Conservation (phyloP, 1,284 basidiomycete species). For the Malassezia japonica region DNA sequence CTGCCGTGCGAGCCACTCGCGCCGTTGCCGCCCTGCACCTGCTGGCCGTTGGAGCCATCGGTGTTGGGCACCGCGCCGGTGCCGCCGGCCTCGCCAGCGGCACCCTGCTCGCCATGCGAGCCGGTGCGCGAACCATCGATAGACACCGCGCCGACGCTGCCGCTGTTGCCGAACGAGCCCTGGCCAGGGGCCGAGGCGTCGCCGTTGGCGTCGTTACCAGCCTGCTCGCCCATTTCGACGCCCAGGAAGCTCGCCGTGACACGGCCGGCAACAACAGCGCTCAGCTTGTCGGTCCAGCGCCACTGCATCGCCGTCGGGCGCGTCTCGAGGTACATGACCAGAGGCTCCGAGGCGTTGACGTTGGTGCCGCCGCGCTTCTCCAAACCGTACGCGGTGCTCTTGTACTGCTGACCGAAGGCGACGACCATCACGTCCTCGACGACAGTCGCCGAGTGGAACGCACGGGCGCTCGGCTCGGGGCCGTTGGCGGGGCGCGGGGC, state of each 20-base stretch:
- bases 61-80: too few species aligned
- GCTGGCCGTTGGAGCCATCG: too few species aligned
- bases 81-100: too few species aligned
- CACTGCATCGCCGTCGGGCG: slow-evolving; percentile 25
- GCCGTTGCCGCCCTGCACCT: too few species aligned
- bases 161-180: not conserved
- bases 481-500: slow-evolving; percentile 14
- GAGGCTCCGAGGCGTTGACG: slow-evolving; percentile 2
- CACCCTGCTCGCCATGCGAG: not conserved
- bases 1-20: too few species aligned
- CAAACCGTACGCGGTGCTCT: slow-evolving; percentile 10
- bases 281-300: slow-evolving; percentile 31
- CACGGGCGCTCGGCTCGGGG: slow-evolving; percentile 21
- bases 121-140: not conserved
- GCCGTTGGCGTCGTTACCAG: not conserved
- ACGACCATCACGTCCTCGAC: slow-evolving; percentile 36
- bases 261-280: slow-evolving; percentile 24
- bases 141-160: not conserved
- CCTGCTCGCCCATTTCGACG: not conserved
- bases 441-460: slow-evolving; percentile 46
- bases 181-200: not conserved
- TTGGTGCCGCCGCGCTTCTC: slow-evolving; percentile 15
- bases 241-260: slow-evolving; percentile 7
- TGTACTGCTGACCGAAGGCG: slow-evolving; percentile 34
- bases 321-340: slow-evolving; percentile 16